These are phyloP conservation scores for Cladosporium austrohemisphaericum DNA, from an alignment of 2,329 filamentous ascomycete genomes.

Conservation along the genomic window DNA sequence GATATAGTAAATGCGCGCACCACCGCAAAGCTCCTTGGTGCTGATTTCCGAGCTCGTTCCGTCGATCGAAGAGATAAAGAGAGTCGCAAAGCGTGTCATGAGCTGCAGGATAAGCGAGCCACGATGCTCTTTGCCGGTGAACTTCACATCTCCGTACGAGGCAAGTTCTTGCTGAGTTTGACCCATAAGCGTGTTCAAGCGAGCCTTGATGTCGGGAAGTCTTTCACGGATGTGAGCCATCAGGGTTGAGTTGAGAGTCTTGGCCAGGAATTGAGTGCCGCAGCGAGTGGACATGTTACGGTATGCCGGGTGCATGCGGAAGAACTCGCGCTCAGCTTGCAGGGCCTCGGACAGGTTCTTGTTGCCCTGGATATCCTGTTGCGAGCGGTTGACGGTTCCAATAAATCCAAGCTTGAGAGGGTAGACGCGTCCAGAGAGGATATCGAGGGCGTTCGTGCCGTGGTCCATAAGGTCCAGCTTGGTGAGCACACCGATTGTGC, in stretches of 20 bases:
- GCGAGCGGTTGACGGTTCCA: slow-evolving; percentile 94
- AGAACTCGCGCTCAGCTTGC: slow-evolving; percentile 87
- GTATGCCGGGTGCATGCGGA: slow-evolving; percentile 94
- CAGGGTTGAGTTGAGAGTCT: slow-evolving; percentile 88
- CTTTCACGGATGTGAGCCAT: slow-evolving; percentile 96
- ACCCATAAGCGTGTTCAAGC: slow-evolving; percentile 98
- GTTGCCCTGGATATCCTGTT: slow-evolving; percentile 94
- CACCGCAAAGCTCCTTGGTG: slow-evolving; percentile 93
- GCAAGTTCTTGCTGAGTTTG: slow-evolving; percentile 98
- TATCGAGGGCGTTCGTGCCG: slow-evolving; percentile 94
- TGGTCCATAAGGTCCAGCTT: slow-evolving; percentile 99
- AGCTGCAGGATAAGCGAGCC: slow-evolving; percentile 92
- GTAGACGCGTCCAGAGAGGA: slow-evolving; percentile 94
- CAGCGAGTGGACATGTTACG: slow-evolving; percentile 91
- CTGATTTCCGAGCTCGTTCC: slow-evolving; percentile 98
- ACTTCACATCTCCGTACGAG: slow-evolving; percentile 96
- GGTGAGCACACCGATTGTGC: slow-evolving; percentile 94
- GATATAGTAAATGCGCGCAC: slow-evolving; percentile 95
- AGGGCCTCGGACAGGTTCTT: slow-evolving; percentile 93
- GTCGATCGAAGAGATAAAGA: slow-evolving; percentile 97
- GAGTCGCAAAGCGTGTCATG: slow-evolving; percentile 97
- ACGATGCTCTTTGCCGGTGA: slow-evolving; percentile 93
- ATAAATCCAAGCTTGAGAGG: slow-evolving; percentile 97
- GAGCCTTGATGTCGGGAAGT: slow-evolving; percentile 94
- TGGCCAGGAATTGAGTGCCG: slow-evolving; percentile 90